Conservation (phyloP, 306 rosid genomes). For the barrel medic (Medicago truncatula) region DNA sequence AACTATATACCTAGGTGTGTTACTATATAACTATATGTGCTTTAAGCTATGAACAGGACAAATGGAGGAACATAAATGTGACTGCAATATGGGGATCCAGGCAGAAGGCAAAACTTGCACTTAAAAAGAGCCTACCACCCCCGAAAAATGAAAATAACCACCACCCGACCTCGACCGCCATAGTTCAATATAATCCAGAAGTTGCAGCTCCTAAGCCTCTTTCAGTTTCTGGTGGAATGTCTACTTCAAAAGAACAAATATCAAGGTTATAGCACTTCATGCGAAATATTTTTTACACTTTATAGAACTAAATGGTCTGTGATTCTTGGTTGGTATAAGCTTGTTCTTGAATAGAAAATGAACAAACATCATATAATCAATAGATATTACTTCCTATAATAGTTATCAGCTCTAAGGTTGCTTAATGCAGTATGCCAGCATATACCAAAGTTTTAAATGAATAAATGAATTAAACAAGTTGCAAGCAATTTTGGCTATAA, state of each 20-base stretch:
- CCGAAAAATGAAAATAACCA: slow-evolving; percentile 57
- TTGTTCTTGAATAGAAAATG: slow-evolving; percentile 20
- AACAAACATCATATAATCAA: slow-evolving; percentile 20
- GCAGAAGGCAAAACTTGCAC: slow-evolving; percentile 98
- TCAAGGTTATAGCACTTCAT: slow-evolving; percentile 63
- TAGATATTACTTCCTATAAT: slow-evolving; percentile 16
- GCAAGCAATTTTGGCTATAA: background rate
- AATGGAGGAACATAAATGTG: slow-evolving; percentile 97
- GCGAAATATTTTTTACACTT: slow-evolving; percentile 20
- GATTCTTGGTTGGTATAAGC: no score
- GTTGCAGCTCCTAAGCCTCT: slow-evolving; percentile 66
- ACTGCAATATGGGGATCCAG: slow-evolving; percentile 98
- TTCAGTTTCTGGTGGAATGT: slow-evolving; percentile 57
- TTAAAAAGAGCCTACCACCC: slow-evolving; percentile 62
- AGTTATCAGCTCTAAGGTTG: slow-evolving; percentile 28
- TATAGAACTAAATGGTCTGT: slow-evolving; percentile 3
- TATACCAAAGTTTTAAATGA: slow-evolving; percentile 12
- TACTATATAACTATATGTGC: slow-evolving; percentile 37
- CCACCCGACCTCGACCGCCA: slow-evolving; percentile 51
- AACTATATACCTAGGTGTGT: background rate
- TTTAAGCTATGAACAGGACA: slow-evolving; percentile 74
- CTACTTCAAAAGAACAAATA: slow-evolving; percentile 65
- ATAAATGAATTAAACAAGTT: background rate
- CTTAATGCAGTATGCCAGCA: background rate
- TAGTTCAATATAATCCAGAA: slow-evolving; percentile 51